Evolutionary conservation across 768 basidiomycete species (phyloP).

Genomic region (Phanerodontia chrysosporium): DNA sequence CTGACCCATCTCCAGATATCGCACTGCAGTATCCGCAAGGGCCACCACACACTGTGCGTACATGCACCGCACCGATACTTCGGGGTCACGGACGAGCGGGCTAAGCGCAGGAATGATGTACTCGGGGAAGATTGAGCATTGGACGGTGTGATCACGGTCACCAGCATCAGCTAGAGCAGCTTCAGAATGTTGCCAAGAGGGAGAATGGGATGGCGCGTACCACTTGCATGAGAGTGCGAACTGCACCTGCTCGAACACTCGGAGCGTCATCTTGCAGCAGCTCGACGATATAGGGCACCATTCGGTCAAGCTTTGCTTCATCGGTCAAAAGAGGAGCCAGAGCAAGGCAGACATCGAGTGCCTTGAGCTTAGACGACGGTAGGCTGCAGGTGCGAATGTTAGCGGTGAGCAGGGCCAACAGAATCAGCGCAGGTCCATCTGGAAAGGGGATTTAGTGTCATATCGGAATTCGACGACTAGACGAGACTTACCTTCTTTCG

Average conservation of each 20-base stretch:
- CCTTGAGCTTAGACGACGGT: slow-evolving; percentile 82
- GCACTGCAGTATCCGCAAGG: slow-evolving; percentile 80
- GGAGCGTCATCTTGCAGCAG: slow-evolving; percentile 83
- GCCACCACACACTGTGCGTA: slow-evolving; percentile 83
- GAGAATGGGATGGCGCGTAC: slow-evolving; percentile 41
- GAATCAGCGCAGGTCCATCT: slow-evolving; percentile 89
- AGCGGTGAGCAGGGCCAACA: slow-evolving; percentile 82
- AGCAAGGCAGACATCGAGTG: slow-evolving; percentile 82
- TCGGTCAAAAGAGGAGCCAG: slow-evolving; percentile 81
- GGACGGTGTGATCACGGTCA: slow-evolving; percentile 63
- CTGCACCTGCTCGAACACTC: slow-evolving; percentile 72
- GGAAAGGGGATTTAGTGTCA: background rate
- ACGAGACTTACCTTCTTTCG: slow-evolving; percentile 60
- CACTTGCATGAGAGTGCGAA: slow-evolving; percentile 78
- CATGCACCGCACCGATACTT: slow-evolving; percentile 76
- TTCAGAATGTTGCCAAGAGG: background rate
- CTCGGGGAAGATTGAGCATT: slow-evolving; percentile 82
- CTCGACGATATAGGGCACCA: slow-evolving; percentile 89
- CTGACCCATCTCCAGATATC: slow-evolving; percentile 92
- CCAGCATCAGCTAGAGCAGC: slow-evolving; percentile 43
- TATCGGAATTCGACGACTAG: background rate
- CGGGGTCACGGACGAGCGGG: slow-evolving; percentile 77
- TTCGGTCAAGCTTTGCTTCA: slow-evolving; percentile 90
- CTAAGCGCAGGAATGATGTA: slow-evolving; percentile 91
- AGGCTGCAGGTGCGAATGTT: slow-evolving; percentile 85